These are phyloP conservation scores for Aspergillus jensenii DNA, from an alignment of 2,329 filamentous ascomycete genomes.

Conservation along the genomic window DNA sequence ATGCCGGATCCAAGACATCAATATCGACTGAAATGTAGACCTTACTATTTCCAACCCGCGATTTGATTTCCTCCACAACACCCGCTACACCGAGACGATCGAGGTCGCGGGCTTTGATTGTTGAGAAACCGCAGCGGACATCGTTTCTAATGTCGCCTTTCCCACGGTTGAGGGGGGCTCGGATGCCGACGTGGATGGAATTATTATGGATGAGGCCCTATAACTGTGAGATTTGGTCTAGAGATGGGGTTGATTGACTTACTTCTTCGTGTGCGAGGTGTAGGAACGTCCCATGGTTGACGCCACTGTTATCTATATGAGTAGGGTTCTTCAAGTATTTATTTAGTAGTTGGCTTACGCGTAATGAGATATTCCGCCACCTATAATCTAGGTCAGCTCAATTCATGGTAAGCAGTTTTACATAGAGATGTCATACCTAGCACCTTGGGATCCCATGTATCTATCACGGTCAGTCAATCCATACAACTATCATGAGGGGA, in stretches of 20 bases:
- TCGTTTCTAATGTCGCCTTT: constrained; percentile 55
- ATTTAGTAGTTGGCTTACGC: constrained; percentile 29
- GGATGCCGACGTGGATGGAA: constrained; percentile 58
- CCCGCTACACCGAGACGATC: constrained; percentile 51
- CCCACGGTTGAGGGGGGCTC: constrained; percentile 51
- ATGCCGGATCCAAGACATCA: constrained; percentile 58
- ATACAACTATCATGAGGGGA: not conserved
- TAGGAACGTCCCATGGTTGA: constrained; percentile 59
- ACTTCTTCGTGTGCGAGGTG: constrained; percentile 58
- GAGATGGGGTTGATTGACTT: not conserved
- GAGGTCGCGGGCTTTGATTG: constrained; percentile 54
- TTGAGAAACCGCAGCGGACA: constrained; percentile 54
- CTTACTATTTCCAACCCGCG: constrained; percentile 46
- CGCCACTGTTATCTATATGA: constrained; percentile 33
- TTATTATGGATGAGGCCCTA: constrained; percentile 53
- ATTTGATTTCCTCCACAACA: constrained; percentile 49
- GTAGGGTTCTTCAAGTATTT: not conserved
- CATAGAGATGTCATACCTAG: constrained; percentile 38
- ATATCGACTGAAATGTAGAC: constrained; percentile 60
- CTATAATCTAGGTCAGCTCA: not conserved
- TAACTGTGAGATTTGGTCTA: not conserved
- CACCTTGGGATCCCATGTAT: constrained; percentile 57
- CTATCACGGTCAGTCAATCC: constrained; percentile 17
- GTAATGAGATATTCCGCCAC: constrained; percentile 21
- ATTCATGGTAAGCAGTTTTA: not conserved